Evolutionary conservation across 1,284 basidiomycete species (phyloP).

Genomic region (Apiotrichum akiyoshidainum): DNA sequence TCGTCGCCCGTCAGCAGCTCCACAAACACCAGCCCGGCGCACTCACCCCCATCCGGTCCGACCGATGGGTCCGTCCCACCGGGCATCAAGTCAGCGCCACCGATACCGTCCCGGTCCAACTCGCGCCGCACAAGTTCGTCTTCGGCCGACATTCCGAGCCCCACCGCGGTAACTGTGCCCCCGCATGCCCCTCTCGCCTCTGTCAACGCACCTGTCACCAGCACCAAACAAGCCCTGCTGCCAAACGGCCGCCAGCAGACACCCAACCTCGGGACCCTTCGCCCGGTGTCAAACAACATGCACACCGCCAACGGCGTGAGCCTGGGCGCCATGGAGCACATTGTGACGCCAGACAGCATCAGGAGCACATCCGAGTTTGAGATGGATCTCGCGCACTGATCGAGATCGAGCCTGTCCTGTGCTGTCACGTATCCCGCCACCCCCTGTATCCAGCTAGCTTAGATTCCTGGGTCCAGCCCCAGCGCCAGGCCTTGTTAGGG

Average conservation of each 20-base stretch:
- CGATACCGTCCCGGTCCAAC: not conserved
- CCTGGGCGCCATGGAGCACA: constrained; percentile 1
- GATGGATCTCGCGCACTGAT: not conserved
- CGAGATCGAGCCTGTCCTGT: too few species aligned
- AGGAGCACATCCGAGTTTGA: not conserved
- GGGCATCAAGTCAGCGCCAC: not conserved
- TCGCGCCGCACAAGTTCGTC: too few species aligned
- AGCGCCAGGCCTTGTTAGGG: too few species aligned
- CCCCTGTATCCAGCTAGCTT: too few species aligned
- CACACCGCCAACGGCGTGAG: not conserved
- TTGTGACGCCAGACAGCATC: not conserved
- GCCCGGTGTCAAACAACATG: not conserved
- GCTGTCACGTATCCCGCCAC: too few species aligned
- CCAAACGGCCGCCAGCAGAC: too few species aligned
- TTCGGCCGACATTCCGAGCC: not conserved
- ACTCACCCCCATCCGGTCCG: too few species aligned
- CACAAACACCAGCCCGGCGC: not conserved
- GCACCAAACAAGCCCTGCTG: not conserved
- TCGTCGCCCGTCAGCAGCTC: not conserved
- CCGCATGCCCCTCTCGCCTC: not conserved
- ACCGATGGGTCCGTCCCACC: not conserved
- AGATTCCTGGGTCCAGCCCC: too few species aligned
- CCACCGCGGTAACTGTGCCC: not conserved
- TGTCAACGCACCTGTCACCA: not conserved
- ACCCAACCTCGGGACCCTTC: not conserved